A percentile compares a stretch with the other conserved stretches of the same genome.
phyloP scores from a whole-genome alignment of 2,329 filamentous ascomycete genomes.

The Colletotrichum sidae region DNA sequence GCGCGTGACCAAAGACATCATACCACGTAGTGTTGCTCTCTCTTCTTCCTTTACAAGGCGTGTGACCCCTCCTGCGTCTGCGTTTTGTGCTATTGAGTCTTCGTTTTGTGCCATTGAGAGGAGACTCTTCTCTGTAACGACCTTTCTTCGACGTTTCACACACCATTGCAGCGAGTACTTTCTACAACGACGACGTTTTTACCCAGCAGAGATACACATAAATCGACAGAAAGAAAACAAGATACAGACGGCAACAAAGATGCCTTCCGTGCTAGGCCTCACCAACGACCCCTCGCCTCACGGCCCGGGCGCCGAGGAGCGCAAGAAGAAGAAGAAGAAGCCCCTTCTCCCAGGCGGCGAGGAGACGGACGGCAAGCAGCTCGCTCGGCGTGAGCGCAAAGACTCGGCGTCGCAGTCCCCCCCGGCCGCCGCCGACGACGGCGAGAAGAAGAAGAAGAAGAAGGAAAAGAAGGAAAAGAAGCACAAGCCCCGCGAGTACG shows the following conservation, averaged over 20 bases:
- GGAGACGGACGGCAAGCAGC: conserved; percentile 27
- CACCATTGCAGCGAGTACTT: not conserved
- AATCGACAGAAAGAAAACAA: not conserved
- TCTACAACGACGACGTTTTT: not conserved
- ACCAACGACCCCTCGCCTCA: conserved; percentile 44
- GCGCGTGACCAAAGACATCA: conserved; percentile 35
- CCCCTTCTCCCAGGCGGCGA: conserved; percentile 14
- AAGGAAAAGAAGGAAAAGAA: conserved; percentile 18
- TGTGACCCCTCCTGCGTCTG: not conserved
- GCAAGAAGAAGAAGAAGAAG: conserved; percentile 34
- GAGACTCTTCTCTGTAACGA: not conserved
- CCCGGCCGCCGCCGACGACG: conserved; percentile 11
- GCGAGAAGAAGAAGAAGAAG: conserved; percentile 28
- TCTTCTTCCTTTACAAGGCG: not conserved
- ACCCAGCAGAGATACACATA: not conserved
- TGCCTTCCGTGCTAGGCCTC: conserved; percentile 49
- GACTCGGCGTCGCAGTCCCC: conserved; percentile 31
- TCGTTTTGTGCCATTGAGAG: not conserved
- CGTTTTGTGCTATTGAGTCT: not conserved
- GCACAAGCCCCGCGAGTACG: conserved; percentile 15
- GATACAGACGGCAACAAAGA: conserved; percentile 21
- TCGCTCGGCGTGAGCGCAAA: conserved; percentile 31
- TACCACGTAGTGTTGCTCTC: conserved; percentile 16
- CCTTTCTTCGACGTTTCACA: not conserved
- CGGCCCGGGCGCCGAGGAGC: conserved; percentile 31